Conservation (phyloP, 2,329 filamentous ascomycete genomes). For the Orbilia brochopaga region DNA sequence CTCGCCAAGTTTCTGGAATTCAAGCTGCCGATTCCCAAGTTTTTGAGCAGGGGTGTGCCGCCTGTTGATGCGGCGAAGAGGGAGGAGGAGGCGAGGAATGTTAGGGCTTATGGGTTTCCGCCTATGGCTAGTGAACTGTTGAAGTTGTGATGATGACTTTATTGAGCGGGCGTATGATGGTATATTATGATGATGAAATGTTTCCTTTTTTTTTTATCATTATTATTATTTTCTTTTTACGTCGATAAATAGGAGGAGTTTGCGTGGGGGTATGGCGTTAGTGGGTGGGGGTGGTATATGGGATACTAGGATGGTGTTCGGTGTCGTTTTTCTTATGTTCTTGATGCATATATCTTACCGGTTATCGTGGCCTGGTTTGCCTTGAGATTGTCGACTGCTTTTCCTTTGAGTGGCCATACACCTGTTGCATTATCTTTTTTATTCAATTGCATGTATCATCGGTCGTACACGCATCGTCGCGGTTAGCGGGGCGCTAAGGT, state of each 20-base stretch:
- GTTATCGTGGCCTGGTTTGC: background rate
- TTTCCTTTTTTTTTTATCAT: background rate
- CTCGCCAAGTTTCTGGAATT: background rate
- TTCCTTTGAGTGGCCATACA: no score
- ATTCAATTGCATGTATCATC: no score
- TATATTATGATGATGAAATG: background rate
- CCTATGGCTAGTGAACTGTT: slow-evolving; percentile 53
- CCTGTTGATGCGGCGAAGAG: slow-evolving; percentile 2
- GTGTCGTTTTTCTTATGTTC: no score
- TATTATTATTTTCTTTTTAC: no score
- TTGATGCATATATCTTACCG: background rate
- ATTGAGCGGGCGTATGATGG: background rate
- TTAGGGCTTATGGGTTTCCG: slow-evolving; percentile 55
- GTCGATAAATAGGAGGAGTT: no score
- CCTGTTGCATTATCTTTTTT: no score
- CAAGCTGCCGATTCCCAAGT: background rate
- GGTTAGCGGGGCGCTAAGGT: no score
- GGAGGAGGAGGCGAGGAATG: slow-evolving; percentile 52
- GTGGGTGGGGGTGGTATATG: no score
- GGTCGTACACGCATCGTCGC: no score
- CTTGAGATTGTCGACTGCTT: no score
- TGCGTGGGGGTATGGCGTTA: background rate
- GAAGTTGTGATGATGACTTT: slow-evolving; percentile 28
- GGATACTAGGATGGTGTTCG: no score
- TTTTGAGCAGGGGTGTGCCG: background rate